phyloP scores from a whole-genome alignment of 257 asterid genomes.

The Solanum sitiens region DNA sequence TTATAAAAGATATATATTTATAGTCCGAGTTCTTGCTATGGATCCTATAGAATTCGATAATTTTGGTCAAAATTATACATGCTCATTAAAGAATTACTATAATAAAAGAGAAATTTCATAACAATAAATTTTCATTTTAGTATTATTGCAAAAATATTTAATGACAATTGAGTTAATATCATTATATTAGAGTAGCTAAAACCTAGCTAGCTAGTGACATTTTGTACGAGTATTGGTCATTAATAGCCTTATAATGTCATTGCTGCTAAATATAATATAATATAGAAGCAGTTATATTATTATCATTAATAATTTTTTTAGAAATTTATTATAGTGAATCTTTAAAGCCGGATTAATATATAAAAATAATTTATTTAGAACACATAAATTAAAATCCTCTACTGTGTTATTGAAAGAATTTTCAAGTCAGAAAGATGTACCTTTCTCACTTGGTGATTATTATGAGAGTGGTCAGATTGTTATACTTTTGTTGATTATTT shows the following conservation, averaged over 20 bases:
- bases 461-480: not conserved
- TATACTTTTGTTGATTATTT: not conserved
- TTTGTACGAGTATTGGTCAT: not conserved
- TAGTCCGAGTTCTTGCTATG: not conserved
- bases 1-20: not conserved
- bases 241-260: not conserved
- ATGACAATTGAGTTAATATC: not conserved
- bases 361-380: no score
- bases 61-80: not conserved
- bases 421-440: not conserved
- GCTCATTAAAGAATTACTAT: not conserved
- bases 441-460: not conserved
- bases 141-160: no score
- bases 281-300: no score
- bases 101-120: not conserved
- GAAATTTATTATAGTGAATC: no score
- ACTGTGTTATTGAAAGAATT: not conserved
- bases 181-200: not conserved
- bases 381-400: not conserved
- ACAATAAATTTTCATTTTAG: not conserved
- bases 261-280: not conserved
- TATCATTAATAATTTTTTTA: no score
- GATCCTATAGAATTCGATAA: no score
- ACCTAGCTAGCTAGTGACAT: not conserved
- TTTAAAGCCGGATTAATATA: not conserved